These are phyloP conservation scores for Oryza glumipatula DNA, from an alignment of 176 grass and related monocot genomes.

Conservation along the genomic window DNA sequence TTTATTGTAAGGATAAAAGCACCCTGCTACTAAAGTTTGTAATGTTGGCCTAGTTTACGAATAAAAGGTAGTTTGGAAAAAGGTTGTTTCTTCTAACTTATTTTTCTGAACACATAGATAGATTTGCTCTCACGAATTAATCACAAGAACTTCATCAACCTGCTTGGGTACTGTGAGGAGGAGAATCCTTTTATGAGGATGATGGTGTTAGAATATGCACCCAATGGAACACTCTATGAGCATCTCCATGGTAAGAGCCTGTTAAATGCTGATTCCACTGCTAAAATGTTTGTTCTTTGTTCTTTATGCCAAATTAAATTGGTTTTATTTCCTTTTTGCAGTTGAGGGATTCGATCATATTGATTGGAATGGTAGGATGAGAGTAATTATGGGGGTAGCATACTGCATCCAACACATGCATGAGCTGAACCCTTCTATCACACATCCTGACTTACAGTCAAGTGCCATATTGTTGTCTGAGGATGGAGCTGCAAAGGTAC, in stretches of 20 bases:
- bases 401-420: slow-evolving; percentile 95
- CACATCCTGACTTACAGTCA: slow-evolving; percentile 77
- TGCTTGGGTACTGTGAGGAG: slow-evolving; percentile 93
- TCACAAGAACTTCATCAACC: slow-evolving; percentile 97
- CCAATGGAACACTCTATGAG: slow-evolving; percentile 88
- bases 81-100: slow-evolving; percentile 37
- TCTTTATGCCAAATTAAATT: slow-evolving; percentile 40
- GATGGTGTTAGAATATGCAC: slow-evolving; percentile 96
- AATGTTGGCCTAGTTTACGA: slow-evolving; percentile 17
- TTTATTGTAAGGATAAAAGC: slow-evolving; percentile 1
- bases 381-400: slow-evolving; percentile 85
- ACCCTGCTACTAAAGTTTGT: not conserved
- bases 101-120: slow-evolving; percentile 68
- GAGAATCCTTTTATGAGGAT: slow-evolving; percentile 97
- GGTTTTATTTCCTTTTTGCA: slow-evolving; percentile 44
- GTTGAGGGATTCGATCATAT: slow-evolving; percentile 93
- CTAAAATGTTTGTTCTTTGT: not conserved
- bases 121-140: slow-evolving; percentile 89
- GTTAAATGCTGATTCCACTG: slow-evolving; percentile 23
- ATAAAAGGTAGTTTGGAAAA: not conserved
- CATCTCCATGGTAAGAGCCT: slow-evolving; percentile 82
- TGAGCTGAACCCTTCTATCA: slow-evolving; percentile 74
- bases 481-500: slow-evolving; percentile 93
- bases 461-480: slow-evolving; percentile 84
- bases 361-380: slow-evolving; percentile 94